Percentiles rank a stretch among this genome's conserved stretches.
phyloP scores from a whole-genome alignment of 1,139 yeast species.

The Yamadazyma taylorii region DNA sequence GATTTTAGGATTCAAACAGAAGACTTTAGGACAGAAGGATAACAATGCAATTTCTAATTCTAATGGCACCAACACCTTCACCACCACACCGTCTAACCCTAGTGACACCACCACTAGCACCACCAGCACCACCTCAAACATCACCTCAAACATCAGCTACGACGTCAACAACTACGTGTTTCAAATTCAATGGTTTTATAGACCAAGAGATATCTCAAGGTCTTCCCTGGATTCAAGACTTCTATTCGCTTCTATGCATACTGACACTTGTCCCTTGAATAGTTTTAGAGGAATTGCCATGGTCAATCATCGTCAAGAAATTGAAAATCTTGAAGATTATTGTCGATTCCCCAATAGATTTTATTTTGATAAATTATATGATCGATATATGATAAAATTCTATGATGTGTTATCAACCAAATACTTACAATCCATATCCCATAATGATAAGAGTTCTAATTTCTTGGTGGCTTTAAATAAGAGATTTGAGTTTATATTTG shows the following conservation, averaged over 20 bases:
- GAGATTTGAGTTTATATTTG: slow-evolving; percentile 71
- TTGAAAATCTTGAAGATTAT: slow-evolving; percentile 58
- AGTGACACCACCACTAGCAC: too few species aligned
- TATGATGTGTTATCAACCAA: slow-evolving; percentile 57
- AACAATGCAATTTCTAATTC: too few species aligned
- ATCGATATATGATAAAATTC: slow-evolving; percentile 79
- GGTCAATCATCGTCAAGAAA: slow-evolving; percentile 67
- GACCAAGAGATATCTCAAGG: slow-evolving; percentile 82
- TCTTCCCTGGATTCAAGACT: slow-evolving; percentile 70
- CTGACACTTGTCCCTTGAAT: slow-evolving; percentile 76
- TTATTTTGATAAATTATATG: slow-evolving; percentile 85
- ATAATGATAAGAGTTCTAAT: slow-evolving; percentile 44
- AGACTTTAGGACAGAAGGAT: slow-evolving; percentile 13
- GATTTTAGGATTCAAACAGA: slow-evolving; percentile 69
- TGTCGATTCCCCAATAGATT: slow-evolving; percentile 65
- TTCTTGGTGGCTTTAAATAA: slow-evolving; percentile 64
- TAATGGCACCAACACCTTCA: too few species aligned
- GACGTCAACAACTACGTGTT: slow-evolving; percentile 54
- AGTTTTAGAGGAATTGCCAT: slow-evolving; percentile 76
- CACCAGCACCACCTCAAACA: too few species aligned
- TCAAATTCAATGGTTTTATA: slow-evolving; percentile 87
- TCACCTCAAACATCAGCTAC: slow-evolving; percentile 16
- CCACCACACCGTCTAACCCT: too few species aligned
- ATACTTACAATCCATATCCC: slow-evolving; percentile 10
- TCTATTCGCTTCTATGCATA: slow-evolving; percentile 82